phyloP scores from a whole-genome alignment of 2,329 filamentous ascomycete genomes.

The Periconia macrospinosa region DNA sequence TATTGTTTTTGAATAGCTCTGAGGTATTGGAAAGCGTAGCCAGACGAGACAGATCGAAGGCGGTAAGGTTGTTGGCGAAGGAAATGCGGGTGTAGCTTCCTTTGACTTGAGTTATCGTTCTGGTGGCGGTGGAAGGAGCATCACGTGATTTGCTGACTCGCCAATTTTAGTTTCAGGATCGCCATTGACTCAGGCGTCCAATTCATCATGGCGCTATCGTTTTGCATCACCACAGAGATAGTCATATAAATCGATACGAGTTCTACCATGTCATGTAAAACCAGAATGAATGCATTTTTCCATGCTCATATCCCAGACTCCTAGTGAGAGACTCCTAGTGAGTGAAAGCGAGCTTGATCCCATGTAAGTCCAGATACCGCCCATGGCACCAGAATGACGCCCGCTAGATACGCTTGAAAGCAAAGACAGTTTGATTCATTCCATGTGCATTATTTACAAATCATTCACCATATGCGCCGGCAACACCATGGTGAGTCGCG shows the following conservation, averaged over 20 bases:
- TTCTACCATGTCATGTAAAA: too few species aligned
- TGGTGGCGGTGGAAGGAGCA: background rate
- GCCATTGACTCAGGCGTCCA: too few species aligned
- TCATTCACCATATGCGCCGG: slow-evolving; percentile 40
- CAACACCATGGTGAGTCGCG: slow-evolving; percentile 38
- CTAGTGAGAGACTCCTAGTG: too few species aligned
- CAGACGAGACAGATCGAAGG: background rate
- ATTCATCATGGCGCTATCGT: too few species aligned
- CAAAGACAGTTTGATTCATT: background rate
- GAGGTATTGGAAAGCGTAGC: background rate
- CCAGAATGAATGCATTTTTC: too few species aligned
- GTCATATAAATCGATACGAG: too few species aligned
- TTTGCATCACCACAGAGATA: too few species aligned
- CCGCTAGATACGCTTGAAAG: background rate
- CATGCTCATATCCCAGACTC: too few species aligned
- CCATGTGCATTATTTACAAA: background rate
- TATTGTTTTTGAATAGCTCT: background rate
- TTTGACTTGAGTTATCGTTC: background rate
- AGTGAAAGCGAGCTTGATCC: too few species aligned
- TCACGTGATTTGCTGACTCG: background rate
- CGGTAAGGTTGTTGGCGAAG: background rate
- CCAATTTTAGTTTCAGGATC: too few species aligned
- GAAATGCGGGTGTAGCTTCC: slow-evolving; percentile 2
- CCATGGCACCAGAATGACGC: too few species aligned
- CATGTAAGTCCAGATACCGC: too few species aligned